Evolutionary conservation across 2,329 filamentous ascomycete species (phyloP), one percentile per base, ranked within the genome.

Genomic region (Curvularia verruculosa): DNA sequence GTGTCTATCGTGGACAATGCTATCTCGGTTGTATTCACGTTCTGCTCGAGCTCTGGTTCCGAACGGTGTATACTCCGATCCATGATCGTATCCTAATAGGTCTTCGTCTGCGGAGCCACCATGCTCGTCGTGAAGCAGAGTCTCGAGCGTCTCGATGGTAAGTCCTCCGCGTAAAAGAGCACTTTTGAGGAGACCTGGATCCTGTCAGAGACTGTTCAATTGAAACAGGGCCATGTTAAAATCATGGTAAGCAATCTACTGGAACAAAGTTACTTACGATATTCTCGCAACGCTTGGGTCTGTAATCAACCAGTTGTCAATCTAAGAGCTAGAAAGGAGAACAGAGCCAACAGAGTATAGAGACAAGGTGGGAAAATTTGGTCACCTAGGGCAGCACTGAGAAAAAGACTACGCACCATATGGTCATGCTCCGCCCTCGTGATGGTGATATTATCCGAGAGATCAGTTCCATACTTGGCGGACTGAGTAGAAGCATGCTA

Each of bases 351-450:
- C 2, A 5, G 5, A 5, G 3, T 31, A 8, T 13, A 15, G 29
- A 15, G 29, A 13, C 12, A 31, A 15, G 10, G 15, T 13, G 8
- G 29, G 13, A 31, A 13, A 9, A 31, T 3, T 2, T 10, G 10
- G 15, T 31, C 5, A 12, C 5, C 5, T 31, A 12, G 3, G 12
- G 5, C 29, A 15, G 39, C 15, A 3, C 15, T 26, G n/a, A n/a
- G 26, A 36, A 24, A 34, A 3, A 10, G 40, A 10, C 2, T 18
- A 54, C 81, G 73, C 64, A 87, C 80, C 58, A 92, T 79, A 47
- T 73, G 74, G 48, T 87, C 82, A 75, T 91, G 85, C 68, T 92
- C 87, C 48, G 76, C 72, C 67, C 82, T 85, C 36, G 83, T 78
- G 52, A 91, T 83, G 54, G 80, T 83, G 45, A 89, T 79, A 59